These are phyloP conservation scores for Phialocephala subalpina DNA, from an alignment of 2,329 filamentous ascomycete species.

Conservation along the genomic window DNA sequence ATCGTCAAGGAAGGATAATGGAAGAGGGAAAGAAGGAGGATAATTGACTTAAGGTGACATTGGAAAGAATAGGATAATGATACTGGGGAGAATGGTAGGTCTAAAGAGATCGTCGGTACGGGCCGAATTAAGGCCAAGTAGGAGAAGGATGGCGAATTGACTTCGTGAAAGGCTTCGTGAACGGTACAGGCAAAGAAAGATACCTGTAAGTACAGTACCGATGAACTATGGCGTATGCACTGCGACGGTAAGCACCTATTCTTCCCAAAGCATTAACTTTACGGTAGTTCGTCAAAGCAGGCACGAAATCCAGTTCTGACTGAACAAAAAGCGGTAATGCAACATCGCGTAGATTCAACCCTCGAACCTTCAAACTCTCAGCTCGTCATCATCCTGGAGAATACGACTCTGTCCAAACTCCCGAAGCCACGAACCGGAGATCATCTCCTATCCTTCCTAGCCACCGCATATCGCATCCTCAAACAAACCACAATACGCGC, in stretches of 20 bases:
- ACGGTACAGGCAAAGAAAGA: no score
- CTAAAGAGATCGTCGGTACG: slow-evolving; percentile 12
- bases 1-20: not conserved
- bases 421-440: slow-evolving; percentile 6
- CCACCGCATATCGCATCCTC: no score
- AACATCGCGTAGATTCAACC: not conserved
- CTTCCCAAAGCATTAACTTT: not conserved
- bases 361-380: not conserved
- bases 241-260: no score
- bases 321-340: not conserved
- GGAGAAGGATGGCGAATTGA: no score
- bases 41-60: not conserved
- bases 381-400: slow-evolving; percentile 1
- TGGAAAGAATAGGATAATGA: not conserved
- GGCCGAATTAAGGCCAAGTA: not conserved
- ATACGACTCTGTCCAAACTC: slow-evolving; percentile 5
- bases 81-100: not conserved
- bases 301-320: not conserved
- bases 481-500: no score
- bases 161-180: no score
- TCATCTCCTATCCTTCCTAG: not conserved
- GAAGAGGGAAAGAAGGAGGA: slow-evolving; percentile 4
- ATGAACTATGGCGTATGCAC: no score
- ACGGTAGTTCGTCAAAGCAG: not conserved
- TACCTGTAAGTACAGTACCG: no score